A percentile compares a stretch with the other conserved stretches of the same genome.
Evolutionary conservation across 140 eudicot genomes (phyloP).

Genomic region (Stevia rebaudiana): DNA sequence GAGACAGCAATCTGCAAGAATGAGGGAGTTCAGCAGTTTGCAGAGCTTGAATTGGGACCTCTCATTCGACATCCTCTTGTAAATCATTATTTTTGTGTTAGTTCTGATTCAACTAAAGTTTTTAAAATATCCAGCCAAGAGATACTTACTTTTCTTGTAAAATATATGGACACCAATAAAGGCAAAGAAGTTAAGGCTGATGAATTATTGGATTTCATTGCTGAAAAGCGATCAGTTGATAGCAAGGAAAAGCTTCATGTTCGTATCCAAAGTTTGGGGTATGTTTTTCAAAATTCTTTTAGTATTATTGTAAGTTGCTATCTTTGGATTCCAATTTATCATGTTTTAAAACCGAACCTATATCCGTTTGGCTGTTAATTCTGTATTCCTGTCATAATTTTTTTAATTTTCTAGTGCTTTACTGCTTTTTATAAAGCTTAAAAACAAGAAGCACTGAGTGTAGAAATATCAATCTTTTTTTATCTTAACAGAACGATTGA

Average conservation of each 20-base stretch:
- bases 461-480: background rate
- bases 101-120: conserved; percentile 45
- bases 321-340: background rate
- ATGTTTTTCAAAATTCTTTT: conserved; percentile 22
- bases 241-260: conserved; percentile 59
- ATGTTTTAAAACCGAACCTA: background rate
- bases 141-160: conserved; percentile 45
- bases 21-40: conserved; percentile 74
- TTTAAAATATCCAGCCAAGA: conserved; percentile 55
- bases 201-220: conserved; percentile 66
- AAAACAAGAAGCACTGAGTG: background rate
- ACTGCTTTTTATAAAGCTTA: background rate
- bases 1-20: conserved; percentile 72
- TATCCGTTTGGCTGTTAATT: background rate
- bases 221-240: conserved; percentile 40
- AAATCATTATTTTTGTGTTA: conserved; percentile 62
- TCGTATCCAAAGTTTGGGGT: conserved; percentile 88
- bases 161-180: conserved; percentile 30
- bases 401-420: background rate
- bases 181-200: conserved; percentile 43
- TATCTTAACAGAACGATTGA: background rate
- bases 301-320: background rate
- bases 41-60: conserved; percentile 89
- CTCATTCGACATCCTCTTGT: conserved; percentile 69
- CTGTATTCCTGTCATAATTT: background rate